These are phyloP conservation scores for Eutrema yunnanense DNA, from an alignment of 345 rosid genomes.

Conservation along the genomic window DNA sequence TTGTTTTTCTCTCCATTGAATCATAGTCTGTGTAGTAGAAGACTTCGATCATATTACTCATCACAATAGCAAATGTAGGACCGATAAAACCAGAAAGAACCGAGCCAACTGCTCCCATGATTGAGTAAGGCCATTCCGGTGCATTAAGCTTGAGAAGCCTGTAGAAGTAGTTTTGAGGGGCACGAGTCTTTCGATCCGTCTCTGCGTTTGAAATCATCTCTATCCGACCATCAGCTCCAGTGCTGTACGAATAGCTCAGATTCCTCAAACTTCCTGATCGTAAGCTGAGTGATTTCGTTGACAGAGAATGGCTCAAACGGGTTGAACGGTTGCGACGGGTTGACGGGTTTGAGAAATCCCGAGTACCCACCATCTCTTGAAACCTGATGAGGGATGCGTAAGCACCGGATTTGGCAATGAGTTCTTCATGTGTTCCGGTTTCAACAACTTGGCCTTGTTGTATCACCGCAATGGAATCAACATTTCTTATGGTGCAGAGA, in stretches of 20 bases:
- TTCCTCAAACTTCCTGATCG: conserved; percentile 96
- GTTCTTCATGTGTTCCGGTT: conserved; percentile 90
- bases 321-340: conserved; percentile 81
- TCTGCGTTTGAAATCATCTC: conserved; percentile 99
- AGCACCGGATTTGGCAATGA: conserved; percentile 75
- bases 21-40: conserved; percentile 84
- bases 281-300: conserved; percentile 89
- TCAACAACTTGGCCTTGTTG: conserved; percentile 98
- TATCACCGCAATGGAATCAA: conserved; percentile 88
- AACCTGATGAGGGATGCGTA: conserved; percentile 87
- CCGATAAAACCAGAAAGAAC: conserved; percentile 91
- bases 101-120: conserved; percentile 95
- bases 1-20: conserved; percentile 93
- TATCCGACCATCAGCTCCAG: conserved; percentile 93
- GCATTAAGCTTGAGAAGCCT: conserved; percentile 88
- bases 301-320: conserved; percentile 81
- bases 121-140: conserved; percentile 99
- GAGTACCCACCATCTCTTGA: conserved; percentile 89
- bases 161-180: conserved; percentile 86
- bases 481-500: conserved; percentile 90
- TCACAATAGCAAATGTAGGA: conserved; percentile 92
- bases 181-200: conserved; percentile 78
- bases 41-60: conserved; percentile 99
- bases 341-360: conserved; percentile 86
- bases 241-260: conserved; percentile 93